phyloP scores from a whole-genome alignment of 1,284 basidiomycete genomes.

The Rugosomyces carneus region DNA sequence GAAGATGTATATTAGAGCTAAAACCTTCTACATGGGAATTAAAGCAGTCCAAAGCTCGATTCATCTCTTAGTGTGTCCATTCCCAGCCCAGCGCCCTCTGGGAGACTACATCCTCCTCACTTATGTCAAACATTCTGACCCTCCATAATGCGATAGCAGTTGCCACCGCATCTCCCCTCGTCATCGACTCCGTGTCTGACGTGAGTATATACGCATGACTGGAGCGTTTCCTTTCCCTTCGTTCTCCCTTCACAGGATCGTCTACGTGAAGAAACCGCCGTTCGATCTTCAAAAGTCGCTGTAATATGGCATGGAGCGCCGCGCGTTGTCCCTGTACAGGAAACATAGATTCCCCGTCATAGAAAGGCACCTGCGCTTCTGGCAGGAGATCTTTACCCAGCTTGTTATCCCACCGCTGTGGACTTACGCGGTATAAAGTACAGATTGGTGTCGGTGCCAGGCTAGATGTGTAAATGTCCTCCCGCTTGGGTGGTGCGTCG shows the following conservation, averaged over 20 bases:
- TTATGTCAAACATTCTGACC: slow-evolving; percentile 65
- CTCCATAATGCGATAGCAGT: slow-evolving; percentile 71
- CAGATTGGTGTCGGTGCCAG: slow-evolving; percentile 28
- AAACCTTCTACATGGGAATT: not conserved
- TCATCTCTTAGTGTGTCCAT: slow-evolving; percentile 4
- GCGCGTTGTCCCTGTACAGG: slow-evolving; percentile 54
- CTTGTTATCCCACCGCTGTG: not conserved
- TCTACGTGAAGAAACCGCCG: slow-evolving; percentile 24
- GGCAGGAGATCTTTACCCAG: slow-evolving; percentile 30
- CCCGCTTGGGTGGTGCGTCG: slow-evolving; percentile 31
- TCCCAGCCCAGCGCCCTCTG: slow-evolving; percentile 10
- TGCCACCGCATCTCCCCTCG: slow-evolving; percentile 52
- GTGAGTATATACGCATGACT: slow-evolving; percentile 68
- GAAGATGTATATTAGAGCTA: not conserved
- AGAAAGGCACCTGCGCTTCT: slow-evolving; percentile 48
- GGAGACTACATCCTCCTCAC: slow-evolving; percentile 7
- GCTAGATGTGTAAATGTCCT: slow-evolving; percentile 15
- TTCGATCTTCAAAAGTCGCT: slow-evolving; percentile 44
- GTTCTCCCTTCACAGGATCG: not conserved
- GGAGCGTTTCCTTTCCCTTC: slow-evolving; percentile 31
- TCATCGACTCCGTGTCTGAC: slow-evolving; percentile 41
- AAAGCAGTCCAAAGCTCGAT: not conserved
- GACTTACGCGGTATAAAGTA: slow-evolving; percentile 27
- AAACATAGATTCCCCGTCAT: slow-evolving; percentile 60
- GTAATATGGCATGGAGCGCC: slow-evolving; percentile 43